These are phyloP conservation scores for Sporothrix globosa DNA, from an alignment of 2,329 filamentous ascomycete genomes.

Conservation along the genomic window DNA sequence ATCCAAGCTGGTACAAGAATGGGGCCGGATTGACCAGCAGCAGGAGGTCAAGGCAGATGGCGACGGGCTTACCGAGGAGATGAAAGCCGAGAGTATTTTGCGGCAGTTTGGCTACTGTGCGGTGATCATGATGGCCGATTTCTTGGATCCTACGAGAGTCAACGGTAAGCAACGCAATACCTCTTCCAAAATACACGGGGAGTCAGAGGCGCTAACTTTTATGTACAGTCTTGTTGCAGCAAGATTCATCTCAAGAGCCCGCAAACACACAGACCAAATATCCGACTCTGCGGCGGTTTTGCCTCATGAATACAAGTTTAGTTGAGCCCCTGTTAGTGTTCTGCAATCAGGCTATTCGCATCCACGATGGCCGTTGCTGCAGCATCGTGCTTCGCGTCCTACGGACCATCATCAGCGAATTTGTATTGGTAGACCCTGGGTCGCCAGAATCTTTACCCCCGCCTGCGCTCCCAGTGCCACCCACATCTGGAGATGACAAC, in stretches of 20 bases:
- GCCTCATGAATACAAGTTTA: constrained; percentile 74
- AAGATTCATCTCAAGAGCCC: constrained; percentile 40
- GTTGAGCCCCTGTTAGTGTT: constrained; percentile 90
- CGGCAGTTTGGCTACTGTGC: constrained; percentile 90
- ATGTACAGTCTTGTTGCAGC: constrained; percentile 42
- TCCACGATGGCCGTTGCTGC: constrained; percentile 87
- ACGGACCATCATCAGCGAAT: constrained; percentile 80
- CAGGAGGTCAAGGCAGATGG: constrained; percentile 66
- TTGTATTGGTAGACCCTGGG: constrained; percentile 47
- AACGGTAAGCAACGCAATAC: constrained; percentile 49
- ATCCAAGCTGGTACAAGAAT: constrained; percentile 82
- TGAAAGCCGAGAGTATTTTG: constrained; percentile 96
- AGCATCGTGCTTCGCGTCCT: constrained; percentile 85
- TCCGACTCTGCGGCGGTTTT: constrained; percentile 76
- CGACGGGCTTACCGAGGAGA: constrained; percentile 87
- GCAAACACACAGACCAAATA: constrained; percentile 44
- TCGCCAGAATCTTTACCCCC: constrained; percentile 7
- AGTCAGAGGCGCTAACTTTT: background rate
- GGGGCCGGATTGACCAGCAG: constrained; percentile 72
- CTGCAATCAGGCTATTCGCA: constrained; percentile 84
- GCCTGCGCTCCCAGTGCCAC: constrained; percentile 23
- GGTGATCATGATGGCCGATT: constrained; percentile 86
- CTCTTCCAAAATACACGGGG: background rate
- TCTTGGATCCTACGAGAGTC: constrained; percentile 74
- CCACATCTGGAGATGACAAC: constrained; percentile 21